These are phyloP conservation scores for Hibiscus mutabilis DNA, from an alignment of 345 rosid genomes.

Conservation along the genomic window DNA sequence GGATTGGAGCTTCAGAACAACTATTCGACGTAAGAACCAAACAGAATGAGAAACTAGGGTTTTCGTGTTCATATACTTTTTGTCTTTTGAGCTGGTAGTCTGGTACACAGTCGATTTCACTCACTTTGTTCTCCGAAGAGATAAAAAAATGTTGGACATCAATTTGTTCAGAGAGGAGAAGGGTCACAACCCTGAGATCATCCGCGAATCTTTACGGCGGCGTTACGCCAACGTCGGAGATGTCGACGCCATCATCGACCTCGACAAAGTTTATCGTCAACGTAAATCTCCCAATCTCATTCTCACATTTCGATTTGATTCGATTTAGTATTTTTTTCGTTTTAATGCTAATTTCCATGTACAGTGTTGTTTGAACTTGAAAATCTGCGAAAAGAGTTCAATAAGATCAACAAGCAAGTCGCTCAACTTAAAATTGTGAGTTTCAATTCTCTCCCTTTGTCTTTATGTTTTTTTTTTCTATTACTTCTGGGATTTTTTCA, in stretches of 20 bases:
- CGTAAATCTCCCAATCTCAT: slow-evolving; percentile 26
- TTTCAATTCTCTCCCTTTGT: not conserved
- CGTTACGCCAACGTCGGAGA: slow-evolving; percentile 54
- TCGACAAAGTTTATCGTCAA: slow-evolving; percentile 76
- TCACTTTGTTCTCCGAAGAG: not conserved
- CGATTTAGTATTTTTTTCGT: not conserved
- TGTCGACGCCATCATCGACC: slow-evolving; percentile 65
- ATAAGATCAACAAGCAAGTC: slow-evolving; percentile 58
- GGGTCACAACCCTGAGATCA: slow-evolving; percentile 63
- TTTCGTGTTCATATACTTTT: not conserved
- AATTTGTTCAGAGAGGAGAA: slow-evolving; percentile 70
- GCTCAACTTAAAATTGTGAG: slow-evolving; percentile 73
- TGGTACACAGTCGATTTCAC: not conserved
- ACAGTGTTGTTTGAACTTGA: slow-evolving; percentile 74
- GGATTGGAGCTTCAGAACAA: not conserved
- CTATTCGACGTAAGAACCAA: not conserved
- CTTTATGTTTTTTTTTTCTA: not conserved
- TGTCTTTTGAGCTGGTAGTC: not conserved
- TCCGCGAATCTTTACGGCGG: slow-evolving; percentile 73
- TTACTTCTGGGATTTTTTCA: not conserved
- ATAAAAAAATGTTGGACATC: slow-evolving; percentile 60
- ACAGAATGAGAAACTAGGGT: not conserved
- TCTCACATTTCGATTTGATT: too few species aligned
- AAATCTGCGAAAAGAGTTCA: slow-evolving; percentile 53
- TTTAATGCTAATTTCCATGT: not conserved